These are phyloP conservation scores for Camelina laxa DNA, from an alignment of 345 rosid genomes.

Conservation along the genomic window DNA sequence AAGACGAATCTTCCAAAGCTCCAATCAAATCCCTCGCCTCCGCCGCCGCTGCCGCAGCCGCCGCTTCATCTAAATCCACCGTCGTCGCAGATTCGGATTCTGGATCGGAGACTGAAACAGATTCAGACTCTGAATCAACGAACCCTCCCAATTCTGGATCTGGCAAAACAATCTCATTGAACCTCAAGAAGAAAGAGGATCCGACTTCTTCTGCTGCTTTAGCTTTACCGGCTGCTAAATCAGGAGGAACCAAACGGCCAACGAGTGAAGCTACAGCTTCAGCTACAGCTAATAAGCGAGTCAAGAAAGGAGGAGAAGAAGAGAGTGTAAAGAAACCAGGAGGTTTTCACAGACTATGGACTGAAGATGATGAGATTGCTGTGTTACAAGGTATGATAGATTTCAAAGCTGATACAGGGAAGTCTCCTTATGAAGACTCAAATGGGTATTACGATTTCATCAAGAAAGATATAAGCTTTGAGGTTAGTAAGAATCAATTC, in stretches of 20 bases:
- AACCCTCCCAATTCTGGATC: constrained; percentile 39
- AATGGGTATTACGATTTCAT: constrained; percentile 44
- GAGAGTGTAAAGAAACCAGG: constrained; percentile 29
- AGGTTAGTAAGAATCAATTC: constrained; percentile 49
- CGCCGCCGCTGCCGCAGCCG: background rate
- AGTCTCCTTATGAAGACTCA: constrained; percentile 43
- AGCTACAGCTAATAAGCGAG: constrained; percentile 32
- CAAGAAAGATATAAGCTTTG: constrained; percentile 46
- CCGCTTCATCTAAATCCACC: constrained; percentile 19
- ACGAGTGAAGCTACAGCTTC: background rate
- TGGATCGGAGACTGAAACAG: constrained; percentile 45
- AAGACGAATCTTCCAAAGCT: background rate
- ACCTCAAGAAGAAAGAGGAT: constrained; percentile 25
- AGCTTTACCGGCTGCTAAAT: constrained; percentile 35
- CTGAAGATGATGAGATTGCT: constrained; percentile 53
- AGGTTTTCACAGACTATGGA: constrained; percentile 49
- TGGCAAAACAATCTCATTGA: constrained; percentile 38
- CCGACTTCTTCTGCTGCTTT: background rate
- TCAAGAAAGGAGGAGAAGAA: constrained; percentile 34
- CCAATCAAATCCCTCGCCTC: background rate
- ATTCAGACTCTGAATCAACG: constrained; percentile 41
- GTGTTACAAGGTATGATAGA: constrained; percentile 50
- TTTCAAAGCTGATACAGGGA: constrained; percentile 45
- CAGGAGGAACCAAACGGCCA: constrained; percentile 32
- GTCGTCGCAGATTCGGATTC: constrained; percentile 33